Evolutionary conservation across 805 yeast genomes (phyloP), one percentile per base, ranked within the genome.

Genomic region (Kluyveromyces starmeri): DNA sequence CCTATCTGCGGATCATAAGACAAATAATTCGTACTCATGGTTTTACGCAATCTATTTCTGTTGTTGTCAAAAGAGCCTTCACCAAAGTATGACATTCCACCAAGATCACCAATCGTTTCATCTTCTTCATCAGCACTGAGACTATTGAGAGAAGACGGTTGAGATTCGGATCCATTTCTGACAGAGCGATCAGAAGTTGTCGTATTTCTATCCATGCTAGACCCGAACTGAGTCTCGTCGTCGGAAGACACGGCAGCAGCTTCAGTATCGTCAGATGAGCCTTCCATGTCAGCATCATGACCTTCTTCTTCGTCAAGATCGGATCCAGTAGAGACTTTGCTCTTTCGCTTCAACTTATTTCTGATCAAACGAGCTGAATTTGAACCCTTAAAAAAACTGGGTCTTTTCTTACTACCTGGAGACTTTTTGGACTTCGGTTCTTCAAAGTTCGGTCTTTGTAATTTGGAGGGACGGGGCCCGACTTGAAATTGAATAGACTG

Each of bases 1-100:
- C 96, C 97, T 22, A 92, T 71, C 0, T 92, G 83, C 2, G 97
- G 96, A 20, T 71, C 71, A 84, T 94, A 86, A 0, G 96, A 86
- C 16, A 89, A 62, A 47, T 88, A 92, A 38, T 72, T 74, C 1
- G 78, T 62, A 20, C 77, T 71, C 68, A 69, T 66, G 5, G 53
- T 47, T 34, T 63, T 53, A 10, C 48, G 34, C 16, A 55, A 36
- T 2, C 43, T 43, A 6, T 40, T 40, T 4, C 44, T 37, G 17
- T 34, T 15, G 15, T 38, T 38, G 5, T 42, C 40, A 27, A 50
- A 58, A 30, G 51, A 45, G 23, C 51, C 41, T 24, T 59, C 20
- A 3, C 53, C 58, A 32, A 50, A 51, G 29, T 49, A 53, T 9
- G 29, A 43, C 42, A 20, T 12, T 4, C 16, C 33, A 3, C 13